Base-by-base conservation (phyloP, 768 basidiomycete genomes). In the Pholiota microspora region DNA sequence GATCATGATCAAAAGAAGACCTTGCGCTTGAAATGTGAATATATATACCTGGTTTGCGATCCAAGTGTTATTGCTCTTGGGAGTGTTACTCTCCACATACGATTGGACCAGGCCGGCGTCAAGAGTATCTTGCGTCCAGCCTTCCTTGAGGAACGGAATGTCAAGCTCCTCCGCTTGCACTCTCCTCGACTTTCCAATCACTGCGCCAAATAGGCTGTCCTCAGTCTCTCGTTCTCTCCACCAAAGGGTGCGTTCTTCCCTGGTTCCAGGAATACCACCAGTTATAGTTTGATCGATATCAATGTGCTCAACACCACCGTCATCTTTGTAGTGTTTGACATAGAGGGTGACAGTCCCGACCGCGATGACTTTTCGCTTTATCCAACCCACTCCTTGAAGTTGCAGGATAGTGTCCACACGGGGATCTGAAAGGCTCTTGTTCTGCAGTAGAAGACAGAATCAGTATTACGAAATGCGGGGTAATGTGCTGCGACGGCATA, bases 371-470 rank as follows among this genome's bases (percentile, higher is more conserved):
- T 77, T 83, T 59, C 90, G 82, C 59, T 74, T 86, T 44, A 84
- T 55, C 89, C 89, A 92, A 29, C 84, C 67, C 28, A 92, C 77
- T 47, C 90, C 90, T 66, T 92, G 90, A 2, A 86, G 73, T 28
- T 68, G 65, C 36, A 92, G 81, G 57, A 92, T 84, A 24, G 75
- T 74, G 49, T 90, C 88, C 4, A 77, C 76, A 27, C 59, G 57
- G 28, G 64, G 61, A 60, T 85, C 87, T 35, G 84, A 86, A 50
- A 89, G 76, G 1, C 72, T 40, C 69, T 86, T 90, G 75, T 87
- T 89, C 89, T 91, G 55, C 12, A 18, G 10, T 9, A 23, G 18
- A 0, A 29, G 45, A 7, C 9, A 32, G 3, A 24, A 40, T 44
- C 13, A 36, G 40, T 10, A 16, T 21, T 21, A n/a, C 3, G 15